Evolutionary conservation across 1,284 basidiomycete species (phyloP).

Genomic region (Fistulinella cinereoalba): DNA sequence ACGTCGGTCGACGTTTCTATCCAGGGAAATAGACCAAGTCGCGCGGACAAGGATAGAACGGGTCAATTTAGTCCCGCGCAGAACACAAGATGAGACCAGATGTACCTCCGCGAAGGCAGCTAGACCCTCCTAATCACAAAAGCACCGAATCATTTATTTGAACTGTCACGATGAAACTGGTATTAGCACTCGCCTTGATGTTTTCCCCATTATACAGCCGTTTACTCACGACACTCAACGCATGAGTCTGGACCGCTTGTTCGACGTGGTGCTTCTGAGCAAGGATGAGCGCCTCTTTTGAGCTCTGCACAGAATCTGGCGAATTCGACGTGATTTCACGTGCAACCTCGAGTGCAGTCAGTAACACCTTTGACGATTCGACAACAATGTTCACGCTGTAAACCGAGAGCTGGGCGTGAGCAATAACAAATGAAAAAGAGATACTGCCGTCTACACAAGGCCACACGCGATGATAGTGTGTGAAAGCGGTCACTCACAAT

Average conservation of each 20-base stretch:
- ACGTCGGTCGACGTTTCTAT: constrained; percentile 58
- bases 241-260: constrained; percentile 50
- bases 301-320: constrained; percentile 77
- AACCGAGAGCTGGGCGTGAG: constrained; percentile 14
- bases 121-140: constrained; percentile 40
- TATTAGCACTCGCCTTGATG: constrained; percentile 52
- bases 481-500: constrained; percentile 52
- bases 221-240: constrained; percentile 49
- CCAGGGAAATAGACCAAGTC: not conserved
- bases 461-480: constrained; percentile 17
- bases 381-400: constrained; percentile 69
- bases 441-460: not conserved
- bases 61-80: constrained; percentile 10
- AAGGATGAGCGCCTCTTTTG: constrained; percentile 66
- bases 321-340: constrained; percentile 63
- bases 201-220: constrained; percentile 67
- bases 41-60: constrained; percentile 26
- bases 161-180: not conserved
- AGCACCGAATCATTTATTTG: not conserved
- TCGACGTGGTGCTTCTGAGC: constrained; percentile 54
- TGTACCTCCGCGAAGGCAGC: constrained; percentile 44
- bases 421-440: constrained; percentile 15
- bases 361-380: constrained; percentile 51
- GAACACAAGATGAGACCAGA: constrained; percentile 16
- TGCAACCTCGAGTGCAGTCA: constrained; percentile 65